phyloP scores from a whole-genome alignment of 2,329 filamentous ascomycete species.

The Fusarium verticillioides region DNA sequence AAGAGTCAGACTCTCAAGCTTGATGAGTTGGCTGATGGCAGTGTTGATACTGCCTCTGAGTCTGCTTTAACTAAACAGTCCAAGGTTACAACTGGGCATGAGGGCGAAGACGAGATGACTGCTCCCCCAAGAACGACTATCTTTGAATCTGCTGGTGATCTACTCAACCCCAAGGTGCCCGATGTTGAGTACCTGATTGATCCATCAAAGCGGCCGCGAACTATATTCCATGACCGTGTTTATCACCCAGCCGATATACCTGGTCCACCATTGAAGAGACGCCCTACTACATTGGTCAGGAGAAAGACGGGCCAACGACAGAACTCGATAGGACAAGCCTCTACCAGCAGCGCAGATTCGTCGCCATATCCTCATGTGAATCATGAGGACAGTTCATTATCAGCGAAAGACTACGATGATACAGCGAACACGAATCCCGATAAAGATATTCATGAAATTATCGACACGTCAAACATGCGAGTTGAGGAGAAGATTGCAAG shows the following conservation, averaged over 20 bases:
- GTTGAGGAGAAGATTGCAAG: conserved; percentile 98
- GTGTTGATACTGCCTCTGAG: conserved; percentile 7
- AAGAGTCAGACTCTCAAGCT: conserved; percentile 76
- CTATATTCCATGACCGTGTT: conserved; percentile 96
- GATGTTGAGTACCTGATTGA: conserved; percentile 84
- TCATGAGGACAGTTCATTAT: conserved; percentile 58
- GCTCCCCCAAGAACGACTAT: conserved; percentile 91
- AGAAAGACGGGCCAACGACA: conserved; percentile 46
- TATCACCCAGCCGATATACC: conserved; percentile 96
- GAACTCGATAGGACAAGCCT: conserved; percentile 39
- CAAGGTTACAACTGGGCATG: conserved; percentile 63
- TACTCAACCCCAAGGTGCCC: conserved; percentile 90
- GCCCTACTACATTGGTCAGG: conserved; percentile 52
- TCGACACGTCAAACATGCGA: conserved; percentile 78
- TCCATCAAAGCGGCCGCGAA: conserved; percentile 81
- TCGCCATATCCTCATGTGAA: conserved; percentile 50
- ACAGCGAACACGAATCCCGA: conserved; percentile 58
- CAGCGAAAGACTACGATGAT: conserved; percentile 64
- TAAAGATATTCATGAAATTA: conserved; percentile 51
- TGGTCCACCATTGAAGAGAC: conserved; percentile 74
- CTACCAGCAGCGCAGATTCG: conserved; percentile 46
- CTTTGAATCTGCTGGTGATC: conserved; percentile 92
- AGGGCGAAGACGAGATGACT: conserved; percentile 61
- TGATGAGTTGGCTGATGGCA: conserved; percentile 18
- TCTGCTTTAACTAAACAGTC: conserved; percentile 31